Evolutionary conservation across 371 early-diverging fungal species (phyloP), one percentile per base, ranked within the genome.

Genomic region (Spraguea lophii): DNA sequence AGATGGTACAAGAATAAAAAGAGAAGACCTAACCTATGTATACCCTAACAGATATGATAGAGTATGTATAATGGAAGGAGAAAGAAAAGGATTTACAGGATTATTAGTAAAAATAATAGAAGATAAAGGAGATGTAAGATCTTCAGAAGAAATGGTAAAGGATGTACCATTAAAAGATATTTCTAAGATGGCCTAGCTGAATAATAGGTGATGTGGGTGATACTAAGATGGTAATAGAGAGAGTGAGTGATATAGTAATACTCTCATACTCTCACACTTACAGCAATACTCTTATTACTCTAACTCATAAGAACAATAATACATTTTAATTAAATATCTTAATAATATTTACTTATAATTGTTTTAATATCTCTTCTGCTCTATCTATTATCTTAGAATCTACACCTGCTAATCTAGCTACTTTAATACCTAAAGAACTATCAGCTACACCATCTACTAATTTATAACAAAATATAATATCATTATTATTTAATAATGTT

Each of bases 401-500:
- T 3, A 94, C 77, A 10, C 88, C 89, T 0, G 93, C 95, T 82
- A 93, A 83, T 19, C 72, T 77, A 0, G 95, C 94, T 0, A 88
- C 85, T 55, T 87, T 82, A 78, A 88, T 80, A 49, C 89, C 88
- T 65, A 80, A 76, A 38, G 75, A 75, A 58, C 82, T 82, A 27
- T 76, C 75, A 51, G 83, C 85, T 1, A 82, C 76, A 2, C 91
- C 88, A 20, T 66, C 53, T 7, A 74, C 76, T 17, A 97, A 66
- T 60, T 89, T 89, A 70, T 95, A 95, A 48, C 91, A 62, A 73
- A 97, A 99, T 0, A 88, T 83, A 16, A 99, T 84, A 24, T 83
- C 78, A 27, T 80, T 22, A 10, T 54, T 25, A 22, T 54, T 43
- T 16, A 63, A 25, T 1, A 35, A 24, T 23, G 38, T 52, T 24